These are phyloP conservation scores for Colletotrichum somersetense DNA, from an alignment of 2,329 filamentous ascomycete genomes.

Conservation along the genomic window DNA sequence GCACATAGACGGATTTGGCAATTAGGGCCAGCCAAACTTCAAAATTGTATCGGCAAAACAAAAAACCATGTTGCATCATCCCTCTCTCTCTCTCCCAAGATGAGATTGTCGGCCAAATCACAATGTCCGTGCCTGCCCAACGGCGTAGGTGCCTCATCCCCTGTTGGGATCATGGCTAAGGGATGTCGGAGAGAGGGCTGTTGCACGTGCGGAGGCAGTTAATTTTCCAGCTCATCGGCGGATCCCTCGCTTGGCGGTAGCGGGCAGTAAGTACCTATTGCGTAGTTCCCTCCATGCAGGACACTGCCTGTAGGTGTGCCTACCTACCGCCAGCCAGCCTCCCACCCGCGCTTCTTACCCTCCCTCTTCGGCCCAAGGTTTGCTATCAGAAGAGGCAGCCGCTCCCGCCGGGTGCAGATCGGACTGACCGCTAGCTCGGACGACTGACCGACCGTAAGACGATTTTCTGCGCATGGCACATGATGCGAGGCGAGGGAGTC, in stretches of 20 bases:
- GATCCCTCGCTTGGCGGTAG: slow-evolving; percentile 21
- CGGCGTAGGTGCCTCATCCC: not conserved
- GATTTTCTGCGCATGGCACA: not conserved
- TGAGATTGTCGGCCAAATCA: slow-evolving; percentile 31
- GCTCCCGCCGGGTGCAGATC: slow-evolving; percentile 22
- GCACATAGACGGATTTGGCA: not conserved
- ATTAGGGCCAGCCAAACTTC: slow-evolving; percentile 25
- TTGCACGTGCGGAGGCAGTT: slow-evolving; percentile 21
- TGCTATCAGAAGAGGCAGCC: slow-evolving; percentile 23
- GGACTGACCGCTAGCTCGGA: slow-evolving; percentile 37
- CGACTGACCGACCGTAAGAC: slow-evolving; percentile 18
- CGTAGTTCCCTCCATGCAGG: slow-evolving; percentile 7
- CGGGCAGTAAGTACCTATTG: not conserved
- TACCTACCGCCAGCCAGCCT: slow-evolving; percentile 10
- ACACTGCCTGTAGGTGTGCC: not conserved
- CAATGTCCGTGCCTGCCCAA: slow-evolving; percentile 12
- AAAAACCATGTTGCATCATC: not conserved
- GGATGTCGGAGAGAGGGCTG: slow-evolving; percentile 15
- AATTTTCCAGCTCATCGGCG: slow-evolving; percentile 11
- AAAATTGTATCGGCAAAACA: slow-evolving; percentile 1
- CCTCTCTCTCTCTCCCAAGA: not conserved
- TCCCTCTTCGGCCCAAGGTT: slow-evolving; percentile 12
- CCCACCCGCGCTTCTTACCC: slow-evolving; percentile 1
- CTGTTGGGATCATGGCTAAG: slow-evolving; percentile 16
- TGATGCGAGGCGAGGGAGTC: not conserved